Evolutionary conservation across 257 asterid species (phyloP).

Genomic region (Solanum tacnaense): DNA sequence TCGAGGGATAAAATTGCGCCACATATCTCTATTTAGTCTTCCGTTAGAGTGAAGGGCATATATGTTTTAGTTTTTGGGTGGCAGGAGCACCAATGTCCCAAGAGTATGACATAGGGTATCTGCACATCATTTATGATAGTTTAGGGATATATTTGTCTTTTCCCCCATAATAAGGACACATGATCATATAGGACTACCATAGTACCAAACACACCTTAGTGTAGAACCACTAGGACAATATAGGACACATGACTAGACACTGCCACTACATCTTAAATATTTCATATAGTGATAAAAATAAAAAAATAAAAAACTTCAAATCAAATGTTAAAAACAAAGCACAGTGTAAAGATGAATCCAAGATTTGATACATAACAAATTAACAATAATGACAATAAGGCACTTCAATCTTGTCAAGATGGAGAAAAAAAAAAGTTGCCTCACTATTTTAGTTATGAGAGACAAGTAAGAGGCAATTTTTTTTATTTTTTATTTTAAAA

Average conservation of each 20-base stretch:
- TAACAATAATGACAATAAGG: background rate
- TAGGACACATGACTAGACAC: background rate
- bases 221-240: background rate
- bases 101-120: too few species aligned
- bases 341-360: background rate
- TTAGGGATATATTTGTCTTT: too few species aligned
- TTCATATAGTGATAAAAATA: background rate
- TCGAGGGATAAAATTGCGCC: too few species aligned
- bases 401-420: slow-evolving; percentile 3
- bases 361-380: background rate
- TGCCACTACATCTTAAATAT: background rate
- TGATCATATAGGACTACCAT: background rate
- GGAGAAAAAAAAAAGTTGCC: background rate
- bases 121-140: too few species aligned
- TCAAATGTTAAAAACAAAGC: background rate
- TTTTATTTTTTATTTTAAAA: too few species aligned
- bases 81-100: rapidly evolving
- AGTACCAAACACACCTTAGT: background rate
- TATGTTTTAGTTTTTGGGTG: too few species aligned
- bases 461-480: background rate
- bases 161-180: too few species aligned
- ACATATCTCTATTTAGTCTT: too few species aligned
- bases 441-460: background rate
- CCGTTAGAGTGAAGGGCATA: too few species aligned
- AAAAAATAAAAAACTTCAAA: background rate